phyloP scores from a whole-genome alignment of 140 eudicot species.

The Ambrosia hybrid region DNA sequence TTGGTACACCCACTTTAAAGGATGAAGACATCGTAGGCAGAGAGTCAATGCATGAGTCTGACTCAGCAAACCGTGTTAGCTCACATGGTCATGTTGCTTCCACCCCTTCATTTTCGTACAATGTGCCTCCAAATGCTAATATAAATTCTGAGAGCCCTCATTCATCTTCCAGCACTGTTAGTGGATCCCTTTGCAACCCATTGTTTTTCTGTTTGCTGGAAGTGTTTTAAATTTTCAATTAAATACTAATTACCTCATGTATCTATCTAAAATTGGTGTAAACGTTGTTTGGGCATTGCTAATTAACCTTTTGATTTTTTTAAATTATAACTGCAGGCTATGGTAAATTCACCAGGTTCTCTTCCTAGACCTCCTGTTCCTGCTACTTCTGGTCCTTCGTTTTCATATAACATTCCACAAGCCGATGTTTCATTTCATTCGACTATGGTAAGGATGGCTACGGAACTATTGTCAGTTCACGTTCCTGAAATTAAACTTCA shows the following conservation, averaged over 20 bases:
- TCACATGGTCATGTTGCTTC: conserved; percentile 35
- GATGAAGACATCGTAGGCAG: conserved; percentile 22
- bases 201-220: conserved; percentile 16
- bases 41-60: conserved; percentile 25
- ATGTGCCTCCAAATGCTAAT: conserved; percentile 40
- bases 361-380: conserved; percentile 43
- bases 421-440: conserved; percentile 30
- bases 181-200: conserved; percentile 32
- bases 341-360: conserved; percentile 36
- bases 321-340: conserved; percentile 42
- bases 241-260: background rate
- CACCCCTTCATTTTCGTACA: conserved; percentile 45
- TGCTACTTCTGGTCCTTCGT: conserved; percentile 41
- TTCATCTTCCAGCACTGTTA: conserved; percentile 50
- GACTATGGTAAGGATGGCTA: conserved; percentile 34
- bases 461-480: background rate
- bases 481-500: conserved; percentile 6
- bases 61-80: conserved; percentile 28
- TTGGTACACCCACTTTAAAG: conserved; percentile 19
- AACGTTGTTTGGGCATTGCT: background rate
- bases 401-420: conserved; percentile 51
- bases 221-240: background rate
- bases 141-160: conserved; percentile 45
- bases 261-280: conserved; percentile 11
- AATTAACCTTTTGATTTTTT: conserved; percentile 19